phyloP scores from a whole-genome alignment of 345 rosid species.

The Luvunga scandens region DNA sequence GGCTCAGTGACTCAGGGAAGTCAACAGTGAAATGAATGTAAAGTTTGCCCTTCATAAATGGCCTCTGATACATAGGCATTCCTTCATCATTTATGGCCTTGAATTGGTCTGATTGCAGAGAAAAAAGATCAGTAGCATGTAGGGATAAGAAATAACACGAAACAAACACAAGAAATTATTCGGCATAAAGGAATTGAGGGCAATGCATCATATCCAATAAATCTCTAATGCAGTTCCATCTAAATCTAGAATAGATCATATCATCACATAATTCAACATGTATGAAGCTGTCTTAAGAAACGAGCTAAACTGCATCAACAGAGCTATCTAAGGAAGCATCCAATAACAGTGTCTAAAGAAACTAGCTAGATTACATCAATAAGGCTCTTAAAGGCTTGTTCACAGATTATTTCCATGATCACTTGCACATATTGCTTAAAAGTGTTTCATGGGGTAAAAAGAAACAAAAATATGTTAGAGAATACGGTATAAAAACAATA shows the following conservation, averaged over 20 bases:
- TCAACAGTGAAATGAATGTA: slow-evolving; percentile 66
- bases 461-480: background rate
- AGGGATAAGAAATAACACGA: no score
- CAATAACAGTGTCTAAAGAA: no score
- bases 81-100: slow-evolving; percentile 78
- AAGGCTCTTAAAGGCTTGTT: background rate
- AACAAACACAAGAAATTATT: background rate
- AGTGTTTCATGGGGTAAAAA: background rate
- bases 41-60: slow-evolving; percentile 76
- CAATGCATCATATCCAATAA: background rate
- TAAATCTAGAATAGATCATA: background rate
- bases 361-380: background rate
- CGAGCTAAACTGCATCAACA: background rate
- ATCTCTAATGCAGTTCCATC: background rate
- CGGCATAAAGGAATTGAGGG: background rate
- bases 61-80: slow-evolving; percentile 67
- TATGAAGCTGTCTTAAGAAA: no score
- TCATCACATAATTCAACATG: background rate
- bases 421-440: background rate
- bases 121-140: background rate
- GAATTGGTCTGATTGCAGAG: slow-evolving; percentile 40
- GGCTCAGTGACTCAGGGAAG: slow-evolving; percentile 49
- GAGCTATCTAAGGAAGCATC: background rate
- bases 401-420: background rate
- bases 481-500: background rate